Percentiles rank a stretch among this genome's conserved stretches.
Conservation (phyloP, 2,329 filamentous ascomycete genomes). For the Cercospora sesami region DNA sequence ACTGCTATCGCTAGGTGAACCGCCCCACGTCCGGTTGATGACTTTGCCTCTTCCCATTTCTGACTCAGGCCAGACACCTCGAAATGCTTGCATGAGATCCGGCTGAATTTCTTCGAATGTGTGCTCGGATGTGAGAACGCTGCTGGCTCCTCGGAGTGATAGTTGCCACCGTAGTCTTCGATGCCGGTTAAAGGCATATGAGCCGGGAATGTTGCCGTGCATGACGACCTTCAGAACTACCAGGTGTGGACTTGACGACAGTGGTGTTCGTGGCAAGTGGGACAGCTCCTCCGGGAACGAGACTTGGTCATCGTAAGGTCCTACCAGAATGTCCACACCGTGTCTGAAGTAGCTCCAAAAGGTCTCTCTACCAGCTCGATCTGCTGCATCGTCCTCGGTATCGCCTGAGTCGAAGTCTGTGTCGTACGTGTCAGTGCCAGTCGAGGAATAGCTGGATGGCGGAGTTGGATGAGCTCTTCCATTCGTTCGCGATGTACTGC, state of each 20-base stretch:
- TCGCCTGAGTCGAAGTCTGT: conserved; percentile 50
- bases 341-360: conserved; percentile 98
- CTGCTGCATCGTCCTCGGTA: conserved; percentile 60
- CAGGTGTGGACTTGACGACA: conserved; percentile 52
- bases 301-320: conserved; percentile 59
- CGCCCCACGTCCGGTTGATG: conserved; percentile 41
- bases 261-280: conserved; percentile 22
- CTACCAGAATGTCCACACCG: conserved; percentile 91
- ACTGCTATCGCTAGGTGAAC: conserved; percentile 35
- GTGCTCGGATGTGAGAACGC: conserved; percentile 70
- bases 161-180: conserved; percentile 82
- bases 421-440: conserved; percentile 46
- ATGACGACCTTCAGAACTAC: conserved; percentile 90
- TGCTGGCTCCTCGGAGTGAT: conserved; percentile 45
- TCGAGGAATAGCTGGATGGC: conserved; percentile 42
- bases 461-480: conserved; percentile 33
- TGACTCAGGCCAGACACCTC: conserved; percentile 59
- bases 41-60: conserved; percentile 48
- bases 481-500: conserved; percentile 32
- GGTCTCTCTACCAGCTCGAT: conserved; percentile 57
- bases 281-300: conserved; percentile 15
- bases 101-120: conserved; percentile 68
- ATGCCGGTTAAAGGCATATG: conserved; percentile 94
- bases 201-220: conserved; percentile 92
- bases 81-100: conserved; percentile 32